Conservation (phyloP, 805 yeast species). For the Saturnispora silvae region DNA sequence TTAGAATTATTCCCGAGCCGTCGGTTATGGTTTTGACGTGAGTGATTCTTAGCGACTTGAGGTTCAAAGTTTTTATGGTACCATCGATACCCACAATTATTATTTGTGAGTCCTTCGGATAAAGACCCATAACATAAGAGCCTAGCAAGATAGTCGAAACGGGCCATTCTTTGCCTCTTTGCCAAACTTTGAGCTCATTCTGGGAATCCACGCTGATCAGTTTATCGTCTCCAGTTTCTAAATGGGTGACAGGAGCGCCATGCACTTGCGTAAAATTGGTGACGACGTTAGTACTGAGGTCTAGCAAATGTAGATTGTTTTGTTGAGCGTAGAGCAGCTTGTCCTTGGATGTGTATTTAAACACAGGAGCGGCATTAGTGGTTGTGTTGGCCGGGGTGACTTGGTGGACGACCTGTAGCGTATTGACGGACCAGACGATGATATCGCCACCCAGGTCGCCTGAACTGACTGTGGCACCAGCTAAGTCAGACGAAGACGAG, state of each 20-base stretch:
- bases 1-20: slow-evolving; percentile 7
- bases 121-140: neutral
- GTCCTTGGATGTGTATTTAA: neutral
- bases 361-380: neutral
- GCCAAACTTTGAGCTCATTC: slow-evolving; percentile 5
- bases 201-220: slow-evolving; percentile 3
- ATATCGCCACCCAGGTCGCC: neutral
- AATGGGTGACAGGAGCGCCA: slow-evolving; percentile 1
- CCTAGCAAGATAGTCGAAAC: neutral
- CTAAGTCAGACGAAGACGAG: neutral
- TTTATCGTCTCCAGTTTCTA: neutral
- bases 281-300: neutral
- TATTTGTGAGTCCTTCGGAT: neutral
- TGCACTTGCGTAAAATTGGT: neutral
- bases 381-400: too few species aligned
- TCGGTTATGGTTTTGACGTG: slow-evolving; percentile 4
- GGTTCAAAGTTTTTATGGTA: slow-evolving; percentile 1
- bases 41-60: too few species aligned
- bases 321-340: neutral
- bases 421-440: neutral
- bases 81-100: slow-evolving; percentile 6
- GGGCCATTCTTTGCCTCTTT: neutral
- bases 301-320: neutral
- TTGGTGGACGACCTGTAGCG: too few species aligned
- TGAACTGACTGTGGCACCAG: too few species aligned